Percentiles rank a stretch among this genome's conserved stretches.
Evolutionary conservation across 352 stramenopile species (phyloP).

Genomic region (Pythium angustatum): DNA sequence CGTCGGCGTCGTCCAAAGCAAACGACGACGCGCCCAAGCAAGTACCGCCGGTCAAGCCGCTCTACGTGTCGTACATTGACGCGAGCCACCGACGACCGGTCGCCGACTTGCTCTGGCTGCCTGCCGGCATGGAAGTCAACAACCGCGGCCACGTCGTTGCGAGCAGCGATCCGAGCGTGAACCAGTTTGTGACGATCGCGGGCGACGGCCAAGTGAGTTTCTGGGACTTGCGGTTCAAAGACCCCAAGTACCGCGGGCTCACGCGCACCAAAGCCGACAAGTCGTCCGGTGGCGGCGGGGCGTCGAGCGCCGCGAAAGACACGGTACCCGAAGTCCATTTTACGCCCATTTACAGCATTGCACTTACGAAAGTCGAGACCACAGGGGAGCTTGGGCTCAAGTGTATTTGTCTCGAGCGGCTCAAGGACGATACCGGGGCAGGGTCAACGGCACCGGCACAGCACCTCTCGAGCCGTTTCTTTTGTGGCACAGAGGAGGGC

Average conservation of each 20-base stretch:
- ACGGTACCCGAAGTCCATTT: slow-evolving; percentile 70
- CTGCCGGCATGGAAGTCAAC: slow-evolving; percentile 84
- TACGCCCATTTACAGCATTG: slow-evolving; percentile 81
- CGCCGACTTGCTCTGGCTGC: slow-evolving; percentile 88
- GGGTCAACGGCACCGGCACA: background rate
- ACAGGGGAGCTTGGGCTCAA: slow-evolving; percentile 65
- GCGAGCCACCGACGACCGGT: slow-evolving; percentile 84
- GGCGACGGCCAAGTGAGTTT: slow-evolving; percentile 91
- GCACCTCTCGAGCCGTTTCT: slow-evolving; percentile 75
- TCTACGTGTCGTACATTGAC: slow-evolving; percentile 88
- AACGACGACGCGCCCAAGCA: slow-evolving; percentile 59
- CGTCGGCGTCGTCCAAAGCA: slow-evolving; percentile 9
- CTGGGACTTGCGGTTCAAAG: slow-evolving; percentile 92
- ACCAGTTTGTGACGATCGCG: slow-evolving; percentile 93
- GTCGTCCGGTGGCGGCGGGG: slow-evolving; percentile 1
- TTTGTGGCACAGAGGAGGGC: slow-evolving; percentile 86
- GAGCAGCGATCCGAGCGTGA: slow-evolving; percentile 32
- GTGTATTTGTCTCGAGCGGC: slow-evolving; percentile 67
- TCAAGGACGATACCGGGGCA: slow-evolving; percentile 45
- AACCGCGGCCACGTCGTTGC: slow-evolving; percentile 82
- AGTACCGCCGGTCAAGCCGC: slow-evolving; percentile 64
- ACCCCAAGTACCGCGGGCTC: slow-evolving; percentile 75
- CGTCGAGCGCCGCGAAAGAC: slow-evolving; percentile 46
- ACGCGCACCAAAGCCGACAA: slow-evolving; percentile 72
- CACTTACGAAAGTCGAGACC: slow-evolving; percentile 74